phyloP scores from a whole-genome alignment of 352 stramenopile genomes.

The Stramenopiles sp. region DNA sequence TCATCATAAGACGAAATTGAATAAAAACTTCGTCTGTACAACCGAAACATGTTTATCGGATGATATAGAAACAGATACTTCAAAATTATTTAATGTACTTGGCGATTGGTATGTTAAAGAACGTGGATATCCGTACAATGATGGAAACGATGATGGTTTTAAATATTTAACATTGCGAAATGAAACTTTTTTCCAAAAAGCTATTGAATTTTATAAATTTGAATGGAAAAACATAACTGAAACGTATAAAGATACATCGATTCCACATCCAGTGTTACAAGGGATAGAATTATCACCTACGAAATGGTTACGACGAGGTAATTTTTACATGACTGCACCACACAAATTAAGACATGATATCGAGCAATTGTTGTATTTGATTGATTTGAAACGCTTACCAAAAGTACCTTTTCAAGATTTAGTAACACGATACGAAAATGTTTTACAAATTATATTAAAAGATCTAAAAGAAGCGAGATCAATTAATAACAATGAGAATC shows the following conservation, averaged over 20 bases:
- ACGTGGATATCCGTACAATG: no score
- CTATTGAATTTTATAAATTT: background rate
- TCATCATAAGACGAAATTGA: background rate
- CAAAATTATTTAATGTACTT: background rate
- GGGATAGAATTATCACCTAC: background rate
- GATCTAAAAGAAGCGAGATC: background rate
- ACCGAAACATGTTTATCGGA: no score
- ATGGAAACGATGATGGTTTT: no score
- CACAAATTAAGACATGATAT: constrained; percentile 23
- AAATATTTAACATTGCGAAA: background rate
- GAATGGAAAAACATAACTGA: no score
- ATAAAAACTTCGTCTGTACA: background rate
- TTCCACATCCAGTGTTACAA: background rate
- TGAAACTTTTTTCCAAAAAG: background rate
- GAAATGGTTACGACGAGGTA: constrained; percentile 19
- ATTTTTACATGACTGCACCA: constrained; percentile 20
- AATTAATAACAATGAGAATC: background rate
- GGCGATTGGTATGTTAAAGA: background rate
- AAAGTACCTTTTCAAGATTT: background rate
- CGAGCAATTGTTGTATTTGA: constrained; percentile 17
- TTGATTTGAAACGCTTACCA: background rate
- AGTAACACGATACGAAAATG: background rate
- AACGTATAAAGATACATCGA: background rate
- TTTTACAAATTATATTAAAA: background rate
- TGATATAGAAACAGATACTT: no score